Conservation (phyloP, 2,329 filamentous ascomycete genomes). For the Huntiella bhutanensis region DNA sequence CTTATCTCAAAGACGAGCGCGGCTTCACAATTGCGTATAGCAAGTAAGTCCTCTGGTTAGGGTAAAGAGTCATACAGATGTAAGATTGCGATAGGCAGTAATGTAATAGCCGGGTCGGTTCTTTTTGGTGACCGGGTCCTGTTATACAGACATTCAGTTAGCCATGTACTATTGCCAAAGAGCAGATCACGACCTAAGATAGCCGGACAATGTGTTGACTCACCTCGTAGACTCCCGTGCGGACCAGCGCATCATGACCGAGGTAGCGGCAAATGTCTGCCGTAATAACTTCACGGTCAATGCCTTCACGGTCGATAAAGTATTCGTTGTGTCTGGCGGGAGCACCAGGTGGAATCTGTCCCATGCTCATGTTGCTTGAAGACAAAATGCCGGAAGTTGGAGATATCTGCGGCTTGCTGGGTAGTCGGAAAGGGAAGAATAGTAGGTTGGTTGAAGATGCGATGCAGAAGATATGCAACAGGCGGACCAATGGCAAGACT, state of each 20-base stretch:
- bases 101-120: slow-evolving; percentile 56
- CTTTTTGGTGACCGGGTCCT: slow-evolving; percentile 39
- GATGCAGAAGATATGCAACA: neutral
- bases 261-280: slow-evolving; percentile 71
- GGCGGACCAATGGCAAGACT: neutral
- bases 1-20: no score
- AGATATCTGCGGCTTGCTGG: no score
- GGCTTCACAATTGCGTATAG: no score
- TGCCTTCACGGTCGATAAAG: slow-evolving; percentile 9
- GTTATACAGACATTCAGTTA: slow-evolving; percentile 7
- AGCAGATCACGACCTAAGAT: neutral
- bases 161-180: neutral
- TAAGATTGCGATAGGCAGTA: slow-evolving; percentile 61
- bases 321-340: slow-evolving; percentile 11
- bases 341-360: slow-evolving; percentile 1
- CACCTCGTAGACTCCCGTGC: slow-evolving; percentile 58
- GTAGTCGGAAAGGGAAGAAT: neutral
- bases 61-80: slow-evolving; percentile 39
- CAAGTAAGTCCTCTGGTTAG: neutral
- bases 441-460: slow-evolving; percentile 5
- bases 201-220: slow-evolving; percentile 14
- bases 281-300: slow-evolving; percentile 49
- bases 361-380: neutral
- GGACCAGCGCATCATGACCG: slow-evolving; percentile 63
- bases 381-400: no score